These are phyloP conservation scores for Hypoxylon fragiforme DNA, from an alignment of 495 filamentous ascomycete species.

Conservation along the genomic window DNA sequence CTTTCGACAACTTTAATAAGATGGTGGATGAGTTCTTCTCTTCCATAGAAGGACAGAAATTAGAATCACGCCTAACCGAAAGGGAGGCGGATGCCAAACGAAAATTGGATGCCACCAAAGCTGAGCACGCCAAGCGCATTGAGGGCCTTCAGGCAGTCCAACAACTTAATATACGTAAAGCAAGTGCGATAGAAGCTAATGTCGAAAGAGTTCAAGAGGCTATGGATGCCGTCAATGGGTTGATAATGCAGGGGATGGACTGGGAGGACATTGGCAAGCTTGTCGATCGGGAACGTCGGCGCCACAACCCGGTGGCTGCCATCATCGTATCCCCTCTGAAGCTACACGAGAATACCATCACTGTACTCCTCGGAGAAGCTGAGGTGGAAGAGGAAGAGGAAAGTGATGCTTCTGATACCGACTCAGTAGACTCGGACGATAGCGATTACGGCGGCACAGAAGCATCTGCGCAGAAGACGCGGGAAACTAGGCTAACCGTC, in stretches of 20 bases:
- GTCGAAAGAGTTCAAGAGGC: constrained; percentile 86
- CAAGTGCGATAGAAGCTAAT: constrained; percentile 86
- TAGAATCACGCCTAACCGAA: constrained; percentile 80
- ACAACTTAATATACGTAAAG: constrained; percentile 83
- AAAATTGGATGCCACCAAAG: constrained; percentile 77
- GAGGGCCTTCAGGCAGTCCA: constrained; percentile 79
- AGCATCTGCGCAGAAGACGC: constrained; percentile 39
- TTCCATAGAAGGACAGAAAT: constrained; percentile 89
- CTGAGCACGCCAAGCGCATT: constrained; percentile 81
- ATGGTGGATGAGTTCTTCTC: constrained; percentile 97
- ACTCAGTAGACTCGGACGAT: constrained; percentile 65
- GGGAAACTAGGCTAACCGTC: constrained; percentile 61
- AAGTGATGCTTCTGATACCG: constrained; percentile 62
- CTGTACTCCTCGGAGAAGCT: constrained; percentile 73
- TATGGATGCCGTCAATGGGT: constrained; percentile 83
- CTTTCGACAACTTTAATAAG: constrained; percentile 83
- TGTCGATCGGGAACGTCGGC: constrained; percentile 80
- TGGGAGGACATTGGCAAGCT: constrained; percentile 89
- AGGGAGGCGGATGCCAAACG: constrained; percentile 77
- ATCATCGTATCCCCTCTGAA: constrained; percentile 88
- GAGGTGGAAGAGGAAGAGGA: constrained; percentile 58
- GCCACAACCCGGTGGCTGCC: constrained; percentile 81
- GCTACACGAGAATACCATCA: constrained; percentile 84
- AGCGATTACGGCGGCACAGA: constrained; percentile 54
- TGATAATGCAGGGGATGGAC: constrained; percentile 93